A percentile compares a stretch with the other conserved stretches of the same genome.
phyloP scores from a whole-genome alignment of 2,329 filamentous ascomycete species.

The Ophiostoma novo-ulmi region DNA sequence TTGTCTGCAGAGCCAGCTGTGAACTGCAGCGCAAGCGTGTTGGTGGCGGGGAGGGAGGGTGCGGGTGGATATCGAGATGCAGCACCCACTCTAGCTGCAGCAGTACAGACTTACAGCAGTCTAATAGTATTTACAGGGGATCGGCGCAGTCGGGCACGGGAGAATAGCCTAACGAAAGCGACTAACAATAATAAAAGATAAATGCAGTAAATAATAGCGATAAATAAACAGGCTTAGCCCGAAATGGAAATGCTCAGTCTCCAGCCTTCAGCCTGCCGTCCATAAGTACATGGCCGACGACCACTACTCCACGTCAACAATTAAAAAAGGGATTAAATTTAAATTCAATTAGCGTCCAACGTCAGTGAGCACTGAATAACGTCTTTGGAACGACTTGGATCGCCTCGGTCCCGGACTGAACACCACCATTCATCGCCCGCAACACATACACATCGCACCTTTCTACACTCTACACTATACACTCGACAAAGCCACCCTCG shows the following conservation, averaged over 20 bases:
- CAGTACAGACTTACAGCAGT: too few relatives aligned
- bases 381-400: neutral
- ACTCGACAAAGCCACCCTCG: neutral
- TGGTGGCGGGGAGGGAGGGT: neutral
- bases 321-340: conserved; percentile 4
- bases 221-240: neutral
- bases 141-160: too few relatives aligned
- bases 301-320: neutral
- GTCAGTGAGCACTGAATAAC: neutral
- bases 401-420: neutral
- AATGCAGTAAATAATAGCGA: neutral
- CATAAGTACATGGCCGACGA: neutral
- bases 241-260: neutral
- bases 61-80: neutral
- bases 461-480: too few relatives aligned
- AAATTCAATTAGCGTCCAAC: neutral
- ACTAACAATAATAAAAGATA: neutral
- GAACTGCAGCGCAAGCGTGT: neutral
- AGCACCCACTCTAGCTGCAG: neutral
- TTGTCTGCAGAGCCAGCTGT: neutral
- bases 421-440: neutral
- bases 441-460: neutral
- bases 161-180: neutral
- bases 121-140: too few relatives aligned
- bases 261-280: neutral